A percentile compares a stretch with the other conserved stretches of the same genome.
phyloP scores from a whole-genome alignment of 805 yeast genomes.

The Saturnispora mendoncae region DNA sequence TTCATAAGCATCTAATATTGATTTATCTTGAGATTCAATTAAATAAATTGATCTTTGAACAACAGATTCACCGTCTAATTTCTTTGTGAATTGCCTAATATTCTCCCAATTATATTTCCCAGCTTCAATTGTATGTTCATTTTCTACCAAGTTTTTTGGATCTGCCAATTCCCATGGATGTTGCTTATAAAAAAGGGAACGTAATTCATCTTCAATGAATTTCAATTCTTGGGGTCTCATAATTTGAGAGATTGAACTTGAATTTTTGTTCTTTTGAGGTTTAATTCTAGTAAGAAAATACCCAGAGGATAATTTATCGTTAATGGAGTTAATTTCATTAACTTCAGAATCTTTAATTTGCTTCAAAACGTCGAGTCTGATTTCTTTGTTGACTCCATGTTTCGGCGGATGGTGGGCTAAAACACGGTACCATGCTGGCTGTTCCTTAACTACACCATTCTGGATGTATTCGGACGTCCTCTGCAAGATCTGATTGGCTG shows the following conservation, averaged over 20 bases:
- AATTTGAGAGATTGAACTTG: slow-evolving; percentile 25
- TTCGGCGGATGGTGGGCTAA: slow-evolving; percentile 79
- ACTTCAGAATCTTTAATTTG: slow-evolving; percentile 19
- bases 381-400: slow-evolving; percentile 44
- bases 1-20: slow-evolving; percentile 64
- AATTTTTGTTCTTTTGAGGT: slow-evolving; percentile 28
- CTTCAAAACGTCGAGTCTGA: slow-evolving; percentile 25
- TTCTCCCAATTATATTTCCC: slow-evolving; percentile 62
- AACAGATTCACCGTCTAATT: slow-evolving; percentile 83
- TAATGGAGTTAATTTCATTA: slow-evolving; percentile 15
- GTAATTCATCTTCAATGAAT: slow-evolving; percentile 69
- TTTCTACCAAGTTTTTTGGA: slow-evolving; percentile 78
- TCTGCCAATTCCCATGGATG: slow-evolving; percentile 98
- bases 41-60: slow-evolving; percentile 65
- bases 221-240: slow-evolving; percentile 45
- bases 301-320: slow-evolving; percentile 13
- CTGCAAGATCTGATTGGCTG: slow-evolving; percentile 69
- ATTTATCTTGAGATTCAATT: slow-evolving; percentile 29
- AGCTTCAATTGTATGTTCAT: slow-evolving; percentile 46
- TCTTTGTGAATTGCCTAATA: slow-evolving; percentile 62
- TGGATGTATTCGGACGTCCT: slow-evolving; percentile 69
- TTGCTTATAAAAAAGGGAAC: slow-evolving; percentile 76
- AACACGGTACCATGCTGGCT: slow-evolving; percentile 87
- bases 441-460: slow-evolving; percentile 56
- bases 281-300: slow-evolving; percentile 41